A percentile compares a stretch with the other conserved stretches of the same genome.
Conservation (phyloP, 163 green algal genomes). For the Chloroidium sp. region DNA sequence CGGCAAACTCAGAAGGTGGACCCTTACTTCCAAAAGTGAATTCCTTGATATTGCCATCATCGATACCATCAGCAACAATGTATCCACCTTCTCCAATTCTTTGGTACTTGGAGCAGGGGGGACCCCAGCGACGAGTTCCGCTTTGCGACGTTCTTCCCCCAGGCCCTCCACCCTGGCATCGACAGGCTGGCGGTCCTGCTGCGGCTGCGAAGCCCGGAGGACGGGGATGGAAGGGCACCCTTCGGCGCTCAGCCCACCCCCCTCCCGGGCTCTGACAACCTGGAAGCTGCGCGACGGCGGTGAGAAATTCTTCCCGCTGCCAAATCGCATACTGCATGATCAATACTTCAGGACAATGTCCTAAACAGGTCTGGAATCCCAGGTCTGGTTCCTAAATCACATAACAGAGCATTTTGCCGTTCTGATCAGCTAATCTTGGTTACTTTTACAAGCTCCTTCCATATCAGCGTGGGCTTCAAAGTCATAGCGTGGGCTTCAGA, state of each 20-base stretch:
- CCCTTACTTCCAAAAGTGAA: no score
- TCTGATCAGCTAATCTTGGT: not conserved
- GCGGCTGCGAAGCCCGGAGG: not conserved
- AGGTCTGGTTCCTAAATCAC: not conserved
- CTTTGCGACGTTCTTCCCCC: conserved; percentile 64
- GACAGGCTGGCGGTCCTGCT: conserved; percentile 30
- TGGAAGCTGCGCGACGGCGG: conserved; percentile 45
- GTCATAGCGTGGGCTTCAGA: not conserved
- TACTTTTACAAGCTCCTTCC: not conserved
- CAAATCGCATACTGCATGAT: not conserved
- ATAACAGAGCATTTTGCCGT: not conserved
- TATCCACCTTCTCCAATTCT: no score
- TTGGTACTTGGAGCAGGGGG: conserved; percentile 24
- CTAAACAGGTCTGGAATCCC: not conserved
- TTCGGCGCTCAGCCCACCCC: not conserved
- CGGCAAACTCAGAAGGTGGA: no score
- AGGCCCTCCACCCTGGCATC: conserved; percentile 32
- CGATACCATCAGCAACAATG: no score
- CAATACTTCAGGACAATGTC: not conserved
- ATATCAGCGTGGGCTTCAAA: not conserved
- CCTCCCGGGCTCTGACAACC: conserved; percentile 21
- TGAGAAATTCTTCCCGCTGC: conserved; percentile 11
- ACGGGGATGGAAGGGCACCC: not conserved
- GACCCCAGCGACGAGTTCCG: conserved; percentile 70
- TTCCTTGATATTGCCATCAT: no score